Conservation (phyloP, 495 filamentous ascomycete species). For the Entonaema liquescens region DNA sequence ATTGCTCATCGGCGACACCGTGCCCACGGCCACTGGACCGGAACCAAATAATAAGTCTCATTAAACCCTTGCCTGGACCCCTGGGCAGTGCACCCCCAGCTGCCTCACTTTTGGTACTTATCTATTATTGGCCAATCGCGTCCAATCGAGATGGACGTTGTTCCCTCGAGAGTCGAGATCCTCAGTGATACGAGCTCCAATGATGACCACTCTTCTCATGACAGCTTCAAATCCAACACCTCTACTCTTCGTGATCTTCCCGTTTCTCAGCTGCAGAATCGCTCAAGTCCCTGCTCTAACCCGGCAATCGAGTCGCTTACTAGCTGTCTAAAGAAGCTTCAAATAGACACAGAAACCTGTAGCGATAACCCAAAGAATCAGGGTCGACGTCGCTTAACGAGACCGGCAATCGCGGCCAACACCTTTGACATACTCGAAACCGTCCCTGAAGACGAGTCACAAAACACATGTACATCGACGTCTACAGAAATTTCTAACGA, state of each 20-base stretch:
- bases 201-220: slow-evolving; percentile 23
- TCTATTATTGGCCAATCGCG: slow-evolving; percentile 31
- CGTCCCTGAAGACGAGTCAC: slow-evolving; percentile 38
- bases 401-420: slow-evolving; percentile 39
- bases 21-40: slow-evolving; percentile 20
- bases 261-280: slow-evolving; percentile 47
- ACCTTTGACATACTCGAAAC: slow-evolving; percentile 45
- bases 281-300: slow-evolving; percentile 22
- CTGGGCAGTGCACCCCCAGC: slow-evolving; percentile 35
- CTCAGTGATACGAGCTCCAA: slow-evolving; percentile 34
- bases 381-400: slow-evolving; percentile 32
- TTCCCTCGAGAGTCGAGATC: slow-evolving; percentile 39
- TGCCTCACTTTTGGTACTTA: slow-evolving; percentile 25
- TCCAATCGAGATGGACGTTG: slow-evolving; percentile 36
- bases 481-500: slow-evolving; percentile 16
- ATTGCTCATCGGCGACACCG: slow-evolving; percentile 18
- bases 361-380: slow-evolving; percentile 28
- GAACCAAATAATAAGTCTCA: slow-evolving; percentile 30
- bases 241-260: slow-evolving; percentile 47
- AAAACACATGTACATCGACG: slow-evolving; percentile 14
- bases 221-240: slow-evolving; percentile 35
- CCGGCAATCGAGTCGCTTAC: slow-evolving; percentile 44
- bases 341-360: slow-evolving; percentile 30
- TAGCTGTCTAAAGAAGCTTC: slow-evolving; percentile 44
- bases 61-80: slow-evolving; percentile 40